Percentiles rank a stretch among this genome's conserved stretches.
Evolutionary conservation across 305 asterid species (phyloP).

Genomic region (Euphrasia arctica): DNA sequence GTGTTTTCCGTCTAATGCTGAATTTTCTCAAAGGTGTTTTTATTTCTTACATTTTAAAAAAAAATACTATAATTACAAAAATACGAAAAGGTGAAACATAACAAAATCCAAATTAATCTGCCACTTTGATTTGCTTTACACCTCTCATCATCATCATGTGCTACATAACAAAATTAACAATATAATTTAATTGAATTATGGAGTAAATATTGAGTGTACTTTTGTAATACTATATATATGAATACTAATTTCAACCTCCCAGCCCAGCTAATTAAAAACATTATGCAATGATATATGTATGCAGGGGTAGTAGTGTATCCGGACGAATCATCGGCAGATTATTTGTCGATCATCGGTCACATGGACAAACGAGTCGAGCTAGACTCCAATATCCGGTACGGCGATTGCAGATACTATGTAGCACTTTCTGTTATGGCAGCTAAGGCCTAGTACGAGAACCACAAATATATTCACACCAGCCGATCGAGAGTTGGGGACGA

Average conservation of each 20-base stretch:
- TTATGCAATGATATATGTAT: neutral
- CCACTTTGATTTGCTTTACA: neutral
- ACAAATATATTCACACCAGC: slow-evolving; percentile 36
- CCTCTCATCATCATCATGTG: neutral
- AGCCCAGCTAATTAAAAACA: neutral
- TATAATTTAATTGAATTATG: too few species aligned
- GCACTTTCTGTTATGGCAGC: slow-evolving; percentile 43
- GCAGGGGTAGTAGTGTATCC: slow-evolving; percentile 40
- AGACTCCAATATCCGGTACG: slow-evolving; percentile 24
- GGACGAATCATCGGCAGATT: slow-evolving; percentile 32
- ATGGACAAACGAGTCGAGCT: slow-evolving; percentile 36
- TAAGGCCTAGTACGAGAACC: slow-evolving; percentile 50
- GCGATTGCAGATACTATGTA: slow-evolving; percentile 36
- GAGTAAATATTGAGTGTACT: too few species aligned
- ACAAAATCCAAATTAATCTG: neutral
- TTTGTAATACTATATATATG: too few species aligned
- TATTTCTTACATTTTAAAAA: too few species aligned
- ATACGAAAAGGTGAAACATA: neutral
- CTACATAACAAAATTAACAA: too few species aligned
- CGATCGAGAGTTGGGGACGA: slow-evolving; percentile 49
- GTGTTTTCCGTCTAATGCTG: slow-evolving; percentile 31
- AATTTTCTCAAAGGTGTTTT: slow-evolving; percentile 35
- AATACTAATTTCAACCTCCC: too few species aligned
- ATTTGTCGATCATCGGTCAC: slow-evolving; percentile 33
- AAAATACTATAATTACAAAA: too few species aligned